These are phyloP conservation scores for Gloeopeniophorella convolvens DNA, from an alignment of 768 basidiomycete genomes.

Conservation along the genomic window DNA sequence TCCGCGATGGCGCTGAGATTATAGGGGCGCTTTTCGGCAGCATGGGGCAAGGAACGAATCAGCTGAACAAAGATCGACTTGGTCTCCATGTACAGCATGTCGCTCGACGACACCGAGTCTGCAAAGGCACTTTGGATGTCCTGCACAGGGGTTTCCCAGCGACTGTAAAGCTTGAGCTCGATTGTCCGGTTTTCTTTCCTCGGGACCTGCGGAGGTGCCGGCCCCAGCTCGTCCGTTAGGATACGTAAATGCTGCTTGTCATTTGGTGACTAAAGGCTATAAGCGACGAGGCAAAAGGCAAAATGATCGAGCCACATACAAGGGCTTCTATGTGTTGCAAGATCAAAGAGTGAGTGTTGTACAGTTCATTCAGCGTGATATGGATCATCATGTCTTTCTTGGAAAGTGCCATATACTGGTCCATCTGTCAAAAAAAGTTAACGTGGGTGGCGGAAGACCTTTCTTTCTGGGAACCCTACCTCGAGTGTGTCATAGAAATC, in stretches of 20 bases:
- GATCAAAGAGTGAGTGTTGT: constrained; percentile 96
- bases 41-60: constrained; percentile 86
- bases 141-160: constrained; percentile 99
- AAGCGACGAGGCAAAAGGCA: background rate
- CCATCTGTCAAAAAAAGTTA: constrained; percentile 59
- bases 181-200: constrained; percentile 96
- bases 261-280: constrained; percentile 70
- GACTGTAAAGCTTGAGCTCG: constrained; percentile 87
- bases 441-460: background rate
- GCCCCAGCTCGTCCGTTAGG: constrained; percentile 90
- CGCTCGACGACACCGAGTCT: constrained; percentile 94
- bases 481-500: constrained; percentile 99
- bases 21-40: constrained; percentile 81
- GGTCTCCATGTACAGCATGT: constrained; percentile 99
- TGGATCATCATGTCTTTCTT: constrained; percentile 99
- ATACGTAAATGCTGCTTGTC: constrained; percentile 98
- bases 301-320: constrained; percentile 41
- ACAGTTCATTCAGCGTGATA: constrained; percentile 97
- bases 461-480: constrained; percentile 39
- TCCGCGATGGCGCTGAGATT: constrained; percentile 87
- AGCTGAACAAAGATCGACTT: constrained; percentile 99
- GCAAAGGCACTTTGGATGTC: constrained; percentile 95
- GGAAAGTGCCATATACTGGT: constrained; percentile 99
- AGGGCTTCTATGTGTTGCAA: constrained; percentile 91
- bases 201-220: constrained; percentile 91